Conservation (phyloP, 2,329 filamentous ascomycete species). For the Magnaporthiopsis rhizophila region DNA sequence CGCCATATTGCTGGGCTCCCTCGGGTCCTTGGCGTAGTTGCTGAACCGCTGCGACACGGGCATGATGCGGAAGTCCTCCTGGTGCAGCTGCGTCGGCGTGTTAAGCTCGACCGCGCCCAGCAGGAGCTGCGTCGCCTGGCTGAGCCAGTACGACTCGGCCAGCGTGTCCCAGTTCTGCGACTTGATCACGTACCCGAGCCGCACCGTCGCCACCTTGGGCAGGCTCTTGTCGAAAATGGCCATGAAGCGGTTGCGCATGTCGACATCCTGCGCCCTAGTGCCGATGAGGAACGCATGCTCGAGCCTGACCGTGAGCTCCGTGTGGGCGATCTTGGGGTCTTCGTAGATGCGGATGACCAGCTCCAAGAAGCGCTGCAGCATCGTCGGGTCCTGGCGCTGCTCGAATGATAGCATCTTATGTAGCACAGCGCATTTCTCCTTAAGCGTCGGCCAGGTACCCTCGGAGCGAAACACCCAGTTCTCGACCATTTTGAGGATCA, state of each 20-base stretch:
- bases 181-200: slow-evolving; percentile 80
- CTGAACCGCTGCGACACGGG: slow-evolving; percentile 66
- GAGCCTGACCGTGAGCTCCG: slow-evolving; percentile 91
- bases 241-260: slow-evolving; percentile 97
- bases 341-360: slow-evolving; percentile 98
- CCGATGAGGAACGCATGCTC: slow-evolving; percentile 98
- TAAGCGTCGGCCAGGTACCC: slow-evolving; percentile 92
- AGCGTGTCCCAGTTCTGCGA: slow-evolving; percentile 97
- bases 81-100: slow-evolving; percentile 66
- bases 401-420: slow-evolving; percentile 99
- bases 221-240: slow-evolving; percentile 91
- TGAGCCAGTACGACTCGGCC: slow-evolving; percentile 91
- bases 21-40: slow-evolving; percentile 61
- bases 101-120: slow-evolving; percentile 87
- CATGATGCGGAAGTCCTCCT: slow-evolving; percentile 75
- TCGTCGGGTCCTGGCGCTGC: slow-evolving; percentile 68
- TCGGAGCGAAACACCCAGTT: slow-evolving; percentile 93
- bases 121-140: slow-evolving; percentile 88
- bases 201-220: slow-evolving; percentile 82
- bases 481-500: slow-evolving; percentile 90
- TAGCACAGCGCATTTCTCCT: slow-evolving; percentile 98
- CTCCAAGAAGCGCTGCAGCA: slow-evolving; percentile 89
- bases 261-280: slow-evolving; percentile 83
- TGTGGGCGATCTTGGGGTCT: slow-evolving; percentile 88
- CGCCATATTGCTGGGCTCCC: slow-evolving; percentile 59